Evolutionary conservation across 345 rosid genomes (phyloP).

Genomic region (Populus ilicifolia): DNA sequence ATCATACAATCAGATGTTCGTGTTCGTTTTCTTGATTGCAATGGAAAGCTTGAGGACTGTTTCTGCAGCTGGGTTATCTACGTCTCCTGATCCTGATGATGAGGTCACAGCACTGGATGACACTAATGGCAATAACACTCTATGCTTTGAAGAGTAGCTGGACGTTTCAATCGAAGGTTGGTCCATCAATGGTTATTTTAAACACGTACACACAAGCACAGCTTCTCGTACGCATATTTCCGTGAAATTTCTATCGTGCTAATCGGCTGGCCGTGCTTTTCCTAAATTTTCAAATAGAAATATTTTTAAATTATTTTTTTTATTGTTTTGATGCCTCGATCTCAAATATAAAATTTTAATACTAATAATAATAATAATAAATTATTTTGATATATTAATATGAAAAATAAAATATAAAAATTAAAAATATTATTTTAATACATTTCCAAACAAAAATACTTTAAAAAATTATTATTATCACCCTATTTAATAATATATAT

Average conservation of each 20-base stretch:
- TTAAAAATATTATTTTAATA: too few relatives aligned
- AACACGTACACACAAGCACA: neutral
- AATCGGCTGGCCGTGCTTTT: too few relatives aligned
- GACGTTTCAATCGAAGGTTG: conserved; percentile 2
- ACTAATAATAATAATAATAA: too few relatives aligned
- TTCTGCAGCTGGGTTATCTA: conserved; percentile 41
- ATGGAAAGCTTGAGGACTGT: conserved; percentile 56
- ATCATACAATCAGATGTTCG: conserved; percentile 49
- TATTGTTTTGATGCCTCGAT: too few relatives aligned
- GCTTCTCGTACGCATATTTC: neutral
- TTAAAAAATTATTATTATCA: too few relatives aligned
- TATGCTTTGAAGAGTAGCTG: neutral
- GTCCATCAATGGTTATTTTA: neutral
- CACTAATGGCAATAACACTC: conserved; percentile 7
- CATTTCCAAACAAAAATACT: too few relatives aligned
- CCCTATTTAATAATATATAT: too few relatives aligned
- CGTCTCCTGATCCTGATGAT: conserved; percentile 23
- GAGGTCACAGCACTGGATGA: conserved; percentile 11
- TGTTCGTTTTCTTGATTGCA: conserved; percentile 43
- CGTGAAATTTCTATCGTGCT: neutral
- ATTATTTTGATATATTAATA: neutral
- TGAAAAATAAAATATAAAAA: too few relatives aligned
- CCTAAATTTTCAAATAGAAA: too few relatives aligned
- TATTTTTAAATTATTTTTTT: too few relatives aligned
- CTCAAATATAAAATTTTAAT: too few relatives aligned